Evolutionary conservation across 257 asterid species (phyloP).

Genomic region (Fraxinus americana): DNA sequence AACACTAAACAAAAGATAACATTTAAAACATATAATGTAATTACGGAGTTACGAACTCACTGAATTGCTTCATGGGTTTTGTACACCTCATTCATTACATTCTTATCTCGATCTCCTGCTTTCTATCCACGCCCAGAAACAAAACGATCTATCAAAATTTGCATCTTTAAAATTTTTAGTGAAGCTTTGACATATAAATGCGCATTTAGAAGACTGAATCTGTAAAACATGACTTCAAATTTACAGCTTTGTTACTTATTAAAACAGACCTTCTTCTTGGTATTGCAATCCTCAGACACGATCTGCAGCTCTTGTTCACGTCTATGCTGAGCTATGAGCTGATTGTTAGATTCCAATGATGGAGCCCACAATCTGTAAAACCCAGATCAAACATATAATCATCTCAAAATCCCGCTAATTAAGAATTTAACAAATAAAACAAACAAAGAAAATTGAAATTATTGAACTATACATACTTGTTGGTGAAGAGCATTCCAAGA

Average conservation of each 20-base stretch:
- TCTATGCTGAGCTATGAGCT: conserved; percentile 76
- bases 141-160: neutral
- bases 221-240: neutral
- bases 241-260: neutral
- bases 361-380: conserved; percentile 63
- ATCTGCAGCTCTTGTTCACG: conserved; percentile 87
- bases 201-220: neutral
- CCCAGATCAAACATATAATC: conserved; percentile 46
- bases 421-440: neutral
- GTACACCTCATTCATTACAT: conserved; percentile 87
- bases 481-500: conserved; percentile 69
- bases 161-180: neutral
- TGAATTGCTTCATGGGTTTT: conserved; percentile 92
- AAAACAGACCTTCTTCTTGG: conserved; percentile 58
- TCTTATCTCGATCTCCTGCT: conserved; percentile 62
- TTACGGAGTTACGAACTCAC: conserved; percentile 51
- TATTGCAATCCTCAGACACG: conserved; percentile 71
- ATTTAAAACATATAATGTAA: neutral
- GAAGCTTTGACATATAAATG: neutral
- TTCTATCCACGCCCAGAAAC: conserved; percentile 43
- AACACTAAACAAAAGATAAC: neutral
- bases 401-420: conserved; percentile 13
- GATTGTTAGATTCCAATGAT: conserved; percentile 62
- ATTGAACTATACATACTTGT: conserved; percentile 42
- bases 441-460: conserved; percentile 4